Evolutionary conservation across 495 filamentous ascomycete genomes (phyloP).

Genomic region (Cercophora sp.): DNA sequence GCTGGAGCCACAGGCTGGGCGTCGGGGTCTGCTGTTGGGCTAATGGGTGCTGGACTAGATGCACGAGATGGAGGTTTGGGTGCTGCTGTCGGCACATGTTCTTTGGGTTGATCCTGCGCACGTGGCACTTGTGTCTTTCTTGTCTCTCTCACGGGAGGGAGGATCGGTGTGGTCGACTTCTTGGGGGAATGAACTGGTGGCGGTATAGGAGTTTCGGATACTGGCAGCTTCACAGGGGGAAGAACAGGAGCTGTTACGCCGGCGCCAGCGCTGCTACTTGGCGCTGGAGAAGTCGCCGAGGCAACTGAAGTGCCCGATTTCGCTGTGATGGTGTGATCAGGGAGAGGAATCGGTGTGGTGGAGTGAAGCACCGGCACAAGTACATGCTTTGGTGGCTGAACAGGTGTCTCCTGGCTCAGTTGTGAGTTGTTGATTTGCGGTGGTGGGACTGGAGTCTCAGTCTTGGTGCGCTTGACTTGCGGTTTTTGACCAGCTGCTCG

Average conservation of each 20-base stretch:
- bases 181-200: conserved; percentile 36
- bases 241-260: conserved; percentile 6
- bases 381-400: conserved; percentile 24
- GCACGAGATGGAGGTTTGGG: conserved; percentile 30
- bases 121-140: conserved; percentile 27
- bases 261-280: conserved; percentile 21
- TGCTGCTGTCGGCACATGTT: conserved; percentile 12
- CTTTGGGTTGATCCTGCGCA: conserved; percentile 26
- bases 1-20: conserved; percentile 18
- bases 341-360: conserved; percentile 36
- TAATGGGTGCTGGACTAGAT: conserved; percentile 25
- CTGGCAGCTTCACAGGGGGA: conserved; percentile 25
- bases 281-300: conserved; percentile 28
- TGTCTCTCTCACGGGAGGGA: conserved; percentile 44
- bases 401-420: conserved; percentile 41
- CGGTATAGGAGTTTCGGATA: conserved; percentile 29
- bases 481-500: conserved; percentile 20
- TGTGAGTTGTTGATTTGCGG: conserved; percentile 35
- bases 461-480: conserved; percentile 54
- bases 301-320: conserved; percentile 23
- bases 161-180: conserved; percentile 52
- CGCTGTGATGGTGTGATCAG: conserved; percentile 25
- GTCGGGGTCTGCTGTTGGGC: conserved; percentile 30
- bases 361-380: conserved; percentile 24
- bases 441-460: conserved; percentile 49